Conservation (phyloP, 129 eudicot genomes). For the Flaveria sonorensis region DNA sequence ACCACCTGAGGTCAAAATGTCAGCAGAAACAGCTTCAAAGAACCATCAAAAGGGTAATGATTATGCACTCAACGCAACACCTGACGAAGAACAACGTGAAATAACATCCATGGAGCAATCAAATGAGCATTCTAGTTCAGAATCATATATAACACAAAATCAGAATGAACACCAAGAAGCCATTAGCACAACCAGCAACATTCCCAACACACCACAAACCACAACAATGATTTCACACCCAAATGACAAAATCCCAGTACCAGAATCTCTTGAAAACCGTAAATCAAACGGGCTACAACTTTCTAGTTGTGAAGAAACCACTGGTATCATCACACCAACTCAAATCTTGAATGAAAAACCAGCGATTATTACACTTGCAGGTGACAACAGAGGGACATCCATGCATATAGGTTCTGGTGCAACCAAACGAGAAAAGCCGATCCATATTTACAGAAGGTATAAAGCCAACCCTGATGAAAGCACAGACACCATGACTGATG, state of each 20-base stretch:
- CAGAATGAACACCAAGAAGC: background rate
- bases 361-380: constrained; percentile 59
- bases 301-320: constrained; percentile 27
- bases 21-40: background rate
- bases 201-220: constrained; percentile 18
- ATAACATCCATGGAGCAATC: constrained; percentile 14
- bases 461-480: constrained; percentile 55
- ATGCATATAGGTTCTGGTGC: constrained; percentile 58
- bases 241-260: constrained; percentile 4
- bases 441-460: constrained; percentile 60
- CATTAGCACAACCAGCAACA: background rate
- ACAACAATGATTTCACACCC: constrained; percentile 34
- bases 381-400: constrained; percentile 74
- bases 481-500: constrained; percentile 49
- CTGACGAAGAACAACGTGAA: background rate
- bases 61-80: no score
- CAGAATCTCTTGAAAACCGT: constrained; percentile 22
- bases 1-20: constrained; percentile 17
- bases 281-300: constrained; percentile 24
- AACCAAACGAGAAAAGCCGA: constrained; percentile 36
- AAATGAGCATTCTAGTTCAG: constrained; percentile 8
- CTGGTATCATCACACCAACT: background rate
- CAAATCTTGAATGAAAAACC: constrained; percentile 34
- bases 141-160: constrained; percentile 1
- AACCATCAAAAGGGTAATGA: no score